A percentile compares a stretch with the other conserved stretches of the same genome.
These are phyloP conservation scores for Heritiera littoralis DNA, from an alignment of 345 rosid species.

Conservation along the genomic window DNA sequence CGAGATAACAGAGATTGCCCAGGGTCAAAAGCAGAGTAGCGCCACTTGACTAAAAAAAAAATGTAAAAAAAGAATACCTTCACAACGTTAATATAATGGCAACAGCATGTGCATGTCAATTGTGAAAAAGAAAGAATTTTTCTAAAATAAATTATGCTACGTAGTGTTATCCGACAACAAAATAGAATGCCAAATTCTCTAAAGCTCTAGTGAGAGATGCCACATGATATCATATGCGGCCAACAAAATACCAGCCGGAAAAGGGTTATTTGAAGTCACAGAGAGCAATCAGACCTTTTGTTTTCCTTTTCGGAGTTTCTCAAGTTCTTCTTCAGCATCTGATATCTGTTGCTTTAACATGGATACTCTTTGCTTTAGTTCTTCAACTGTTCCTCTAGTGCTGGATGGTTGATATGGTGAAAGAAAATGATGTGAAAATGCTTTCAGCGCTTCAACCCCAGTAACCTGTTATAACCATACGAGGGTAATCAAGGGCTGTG, in stretches of 20 bases:
- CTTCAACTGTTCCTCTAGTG: conserved; percentile 49
- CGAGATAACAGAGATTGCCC: too few species aligned
- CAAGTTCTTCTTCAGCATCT: conserved; percentile 75
- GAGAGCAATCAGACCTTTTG: conserved; percentile 33
- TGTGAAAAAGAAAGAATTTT: not conserved
- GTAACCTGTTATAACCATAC: conserved; percentile 61
- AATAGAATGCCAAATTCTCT: not conserved
- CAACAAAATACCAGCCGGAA: not conserved
- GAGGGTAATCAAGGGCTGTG: conserved; percentile 23
- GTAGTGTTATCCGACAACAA: conserved; percentile 16
- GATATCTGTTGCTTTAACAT: conserved; percentile 52
- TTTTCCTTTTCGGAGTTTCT: conserved; percentile 63
- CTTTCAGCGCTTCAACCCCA: conserved; percentile 85
- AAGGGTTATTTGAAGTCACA: not conserved
- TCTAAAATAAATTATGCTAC: conserved; percentile 22
- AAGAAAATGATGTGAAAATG: conserved; percentile 65
- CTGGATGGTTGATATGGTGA: conserved; percentile 58
- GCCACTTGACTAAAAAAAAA: not conserved
- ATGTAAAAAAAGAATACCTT: not conserved
- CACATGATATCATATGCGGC: not conserved
- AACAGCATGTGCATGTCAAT: not conserved
- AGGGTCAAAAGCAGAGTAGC: too few species aligned
- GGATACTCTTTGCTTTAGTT: conserved; percentile 54
- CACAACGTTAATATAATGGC: not conserved
- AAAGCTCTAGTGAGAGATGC: not conserved